Percentiles rank a stretch among this genome's conserved stretches.
Evolutionary conservation across 225 moss, liverwort and hornwort genomes (phyloP).

Genomic region (Pseudoscleropodium purum): DNA sequence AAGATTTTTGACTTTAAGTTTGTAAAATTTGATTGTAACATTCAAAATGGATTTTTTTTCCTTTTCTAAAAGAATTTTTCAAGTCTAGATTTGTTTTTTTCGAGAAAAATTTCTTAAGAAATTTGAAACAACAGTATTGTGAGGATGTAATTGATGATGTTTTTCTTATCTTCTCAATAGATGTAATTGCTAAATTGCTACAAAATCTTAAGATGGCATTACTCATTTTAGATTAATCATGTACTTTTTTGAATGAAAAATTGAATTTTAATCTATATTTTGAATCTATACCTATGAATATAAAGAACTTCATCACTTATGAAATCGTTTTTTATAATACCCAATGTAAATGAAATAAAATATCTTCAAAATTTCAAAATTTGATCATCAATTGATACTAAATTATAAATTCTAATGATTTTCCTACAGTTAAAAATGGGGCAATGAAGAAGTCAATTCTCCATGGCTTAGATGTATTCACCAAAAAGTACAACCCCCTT

Average conservation of each 20-base stretch:
- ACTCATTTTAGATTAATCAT: background rate
- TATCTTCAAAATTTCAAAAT: background rate
- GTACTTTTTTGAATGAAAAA: background rate
- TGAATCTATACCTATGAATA: background rate
- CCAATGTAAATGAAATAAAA: background rate
- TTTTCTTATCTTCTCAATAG: background rate
- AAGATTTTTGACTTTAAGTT: background rate
- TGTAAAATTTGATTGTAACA: background rate
- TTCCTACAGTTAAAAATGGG: background rate
- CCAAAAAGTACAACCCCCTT: rapidly evolving
- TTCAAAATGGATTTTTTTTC: background rate
- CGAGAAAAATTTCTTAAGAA: background rate
- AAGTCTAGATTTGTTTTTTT: background rate
- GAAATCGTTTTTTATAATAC: background rate
- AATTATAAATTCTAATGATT: background rate
- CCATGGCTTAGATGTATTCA: rapidly evolving
- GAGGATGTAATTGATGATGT: background rate
- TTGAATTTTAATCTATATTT: background rate
- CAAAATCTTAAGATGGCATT: background rate
- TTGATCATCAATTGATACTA: background rate
- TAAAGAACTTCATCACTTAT: background rate
- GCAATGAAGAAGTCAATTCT: background rate
- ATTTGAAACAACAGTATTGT: background rate
- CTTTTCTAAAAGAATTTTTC: background rate
- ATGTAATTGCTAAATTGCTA: background rate